Evolutionary conservation across 192 early-diverging fungal genomes (phyloP), one percentile per base, ranked within the genome.

Genomic region (Coemansia javaensis): DNA sequence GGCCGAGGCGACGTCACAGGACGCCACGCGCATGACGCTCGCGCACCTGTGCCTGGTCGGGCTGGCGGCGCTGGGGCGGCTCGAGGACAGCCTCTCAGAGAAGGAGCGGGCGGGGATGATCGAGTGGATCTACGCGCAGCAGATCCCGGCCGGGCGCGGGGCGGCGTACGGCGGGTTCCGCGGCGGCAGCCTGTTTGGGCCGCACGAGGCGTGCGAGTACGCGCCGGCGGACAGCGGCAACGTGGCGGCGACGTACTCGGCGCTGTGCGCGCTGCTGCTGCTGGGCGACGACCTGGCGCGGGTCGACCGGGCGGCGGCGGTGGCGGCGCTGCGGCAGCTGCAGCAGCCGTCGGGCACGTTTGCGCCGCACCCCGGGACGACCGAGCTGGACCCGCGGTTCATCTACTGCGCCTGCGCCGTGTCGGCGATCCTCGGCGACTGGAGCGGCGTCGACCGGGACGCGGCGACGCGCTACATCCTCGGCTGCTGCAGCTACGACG

Each of bases 81-180:
- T 93, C 5, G 83, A 88, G 10, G 59, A 61, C 7, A 42, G 43
- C 5, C 27, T 90, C 11, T 47, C 77, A 0, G 65, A 66, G 10
- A 63, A 78, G 40, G 60, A 89, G 44, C 79, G 81, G 43, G 30
- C 58, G 14, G 79, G 64, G 21, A 90, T 87, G 81, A 81, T 97
- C 27, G 90, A 98, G 22, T 99, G 97, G 97, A 84, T 99, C 31
- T 99, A 97, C 77, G 85, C 82, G 15, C 93, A 97, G 66, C 94
- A 98, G 53, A 68, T 90, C 11, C 82, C 80, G 3, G 34, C 36
- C 7, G 36, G 47, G 40, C 53, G 47, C 36, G 34, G 40, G 0
- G 28, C 28, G 7, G 59, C 40, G 15, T 63, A 63, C 61, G 39
- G 56, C 32, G 78, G 78, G 17, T 80, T 80, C 58, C 70, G 77